Base-by-base conservation (phyloP, 192 early-diverging fungal genomes). In the Phycomyces blakesleeanus region DNA sequence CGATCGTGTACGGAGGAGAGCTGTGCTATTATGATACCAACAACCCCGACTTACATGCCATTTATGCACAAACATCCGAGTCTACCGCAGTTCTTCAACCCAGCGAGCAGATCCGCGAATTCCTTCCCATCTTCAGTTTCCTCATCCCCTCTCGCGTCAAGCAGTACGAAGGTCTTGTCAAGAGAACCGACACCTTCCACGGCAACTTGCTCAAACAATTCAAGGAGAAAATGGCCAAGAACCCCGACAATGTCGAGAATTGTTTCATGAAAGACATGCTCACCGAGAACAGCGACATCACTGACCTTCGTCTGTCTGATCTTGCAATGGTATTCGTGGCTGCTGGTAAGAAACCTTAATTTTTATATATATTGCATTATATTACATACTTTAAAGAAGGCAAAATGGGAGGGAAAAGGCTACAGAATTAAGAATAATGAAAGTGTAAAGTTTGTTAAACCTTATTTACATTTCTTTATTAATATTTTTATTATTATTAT, bases 221-320 rank as follows among this genome's bases (percentile, higher is more conserved):
- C 21, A 54, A 61, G 24, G n/a, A 39, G 7, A 18, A 37, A 9
- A 18, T 57, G 6, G 59, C 38, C 2, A 15, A 50, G 9, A 58
- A 58, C 12, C 5, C 22, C 5, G 50, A 40, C 11, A 14, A 22
- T 10, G 26, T 25, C 14, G 26, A 47, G 20, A 55, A 67, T 57
- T 73, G 71, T 38, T 67, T 73, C 50, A 40, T 73, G 15, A 73
- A 67, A 14, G 60, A 66, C 14, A 50, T 73, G 6, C n/a, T 63
- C 3, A 37, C 27, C 5, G n/a, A 12, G 9, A 27, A 47, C 0
- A 34, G 37, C n/a, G 20, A 64, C 15, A 15, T 64, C 10, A 55
- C 34, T 7, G n/a, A 55, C 8, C 1, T 37, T 2, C 62, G 51
- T 37, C 15, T 26, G n/a, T 20, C 53, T 26, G 62, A 51, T 40